Conservation (phyloP, 2,329 filamentous ascomycete genomes). For the Cyphellophora europaea region DNA sequence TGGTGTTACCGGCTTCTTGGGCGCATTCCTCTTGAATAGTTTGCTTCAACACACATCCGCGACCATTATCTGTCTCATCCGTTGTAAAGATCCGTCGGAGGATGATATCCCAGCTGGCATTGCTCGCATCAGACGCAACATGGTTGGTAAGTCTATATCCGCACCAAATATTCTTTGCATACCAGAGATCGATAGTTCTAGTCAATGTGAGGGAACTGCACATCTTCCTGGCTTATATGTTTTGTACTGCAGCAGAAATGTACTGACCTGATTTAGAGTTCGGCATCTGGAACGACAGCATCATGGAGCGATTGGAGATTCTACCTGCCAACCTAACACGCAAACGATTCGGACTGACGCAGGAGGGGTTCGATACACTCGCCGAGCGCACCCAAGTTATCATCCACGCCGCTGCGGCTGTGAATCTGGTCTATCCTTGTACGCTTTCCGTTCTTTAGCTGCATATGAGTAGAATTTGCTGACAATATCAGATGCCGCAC, state of each 20-base stretch:
- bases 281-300: slow-evolving; percentile 65
- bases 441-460: too few relatives aligned
- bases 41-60: slow-evolving; percentile 60
- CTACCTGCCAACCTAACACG: slow-evolving; percentile 64
- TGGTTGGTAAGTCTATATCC: too few relatives aligned
- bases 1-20: slow-evolving; percentile 67
- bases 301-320: slow-evolving; percentile 70
- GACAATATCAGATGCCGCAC: slow-evolving; percentile 62
- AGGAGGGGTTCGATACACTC: slow-evolving; percentile 56
- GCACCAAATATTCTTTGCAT: too few relatives aligned
- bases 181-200: too few relatives aligned
- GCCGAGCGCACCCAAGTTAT: slow-evolving; percentile 61
- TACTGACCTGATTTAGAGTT: too few relatives aligned
- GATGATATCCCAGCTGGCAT: slow-evolving; percentile 58
- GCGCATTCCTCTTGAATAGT: slow-evolving; percentile 62
- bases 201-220: too few relatives aligned
- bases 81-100: slow-evolving; percentile 58
- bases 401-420: slow-evolving; percentile 66
- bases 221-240: too few relatives aligned
- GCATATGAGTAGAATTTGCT: too few relatives aligned
- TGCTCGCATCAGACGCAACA: slow-evolving; percentile 62
- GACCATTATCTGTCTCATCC: slow-evolving; percentile 62
- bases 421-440: slow-evolving; percentile 76
- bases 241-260: too few relatives aligned
- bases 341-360: slow-evolving; percentile 58